Conservation (phyloP, 106 monocot species). For the Apostasia shenzhenica region DNA sequence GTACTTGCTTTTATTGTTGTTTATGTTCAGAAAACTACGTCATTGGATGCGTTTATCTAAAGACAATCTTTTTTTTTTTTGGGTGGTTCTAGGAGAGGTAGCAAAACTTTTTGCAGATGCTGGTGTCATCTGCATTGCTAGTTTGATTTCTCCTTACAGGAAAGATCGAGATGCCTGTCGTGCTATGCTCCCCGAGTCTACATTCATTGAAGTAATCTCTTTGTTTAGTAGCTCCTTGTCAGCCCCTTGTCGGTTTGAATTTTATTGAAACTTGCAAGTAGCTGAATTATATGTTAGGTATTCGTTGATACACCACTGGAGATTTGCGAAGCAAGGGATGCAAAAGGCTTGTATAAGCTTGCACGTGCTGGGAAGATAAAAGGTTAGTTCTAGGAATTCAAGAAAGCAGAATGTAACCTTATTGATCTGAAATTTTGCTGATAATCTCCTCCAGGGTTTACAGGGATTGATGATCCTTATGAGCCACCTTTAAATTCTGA, state of each 20-base stretch:
- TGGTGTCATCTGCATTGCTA: constrained; percentile 88
- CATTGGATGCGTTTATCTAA: too few relatives aligned
- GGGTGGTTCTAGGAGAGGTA: constrained; percentile 54
- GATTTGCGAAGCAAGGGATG: constrained; percentile 84
- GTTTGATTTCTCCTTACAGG: constrained; percentile 94
- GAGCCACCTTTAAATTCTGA: constrained; percentile 75
- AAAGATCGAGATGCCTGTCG: constrained; percentile 81
- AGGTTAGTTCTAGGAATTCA: constrained; percentile 30
- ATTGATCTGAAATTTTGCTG: not conserved
- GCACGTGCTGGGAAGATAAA: constrained; percentile 87
- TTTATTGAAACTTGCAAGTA: not conserved
- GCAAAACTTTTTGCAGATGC: constrained; percentile 96
- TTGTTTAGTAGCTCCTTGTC: not conserved
- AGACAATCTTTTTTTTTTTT: not conserved
- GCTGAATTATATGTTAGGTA: constrained; percentile 28
- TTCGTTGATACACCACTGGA: constrained; percentile 77
- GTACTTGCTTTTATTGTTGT: too few relatives aligned
- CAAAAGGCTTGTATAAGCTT: constrained; percentile 86
- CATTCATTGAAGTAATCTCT: constrained; percentile 68
- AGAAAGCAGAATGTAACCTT: not conserved
- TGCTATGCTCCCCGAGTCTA: constrained; percentile 52
- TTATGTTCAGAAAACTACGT: not conserved
- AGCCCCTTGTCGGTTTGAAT: not conserved
- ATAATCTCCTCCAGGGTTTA: constrained; percentile 54
- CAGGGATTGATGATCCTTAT: constrained; percentile 95